These are phyloP conservation scores for Blastocystis sp. DNA, from an alignment of 352 stramenopile genomes.

Conservation along the genomic window DNA sequence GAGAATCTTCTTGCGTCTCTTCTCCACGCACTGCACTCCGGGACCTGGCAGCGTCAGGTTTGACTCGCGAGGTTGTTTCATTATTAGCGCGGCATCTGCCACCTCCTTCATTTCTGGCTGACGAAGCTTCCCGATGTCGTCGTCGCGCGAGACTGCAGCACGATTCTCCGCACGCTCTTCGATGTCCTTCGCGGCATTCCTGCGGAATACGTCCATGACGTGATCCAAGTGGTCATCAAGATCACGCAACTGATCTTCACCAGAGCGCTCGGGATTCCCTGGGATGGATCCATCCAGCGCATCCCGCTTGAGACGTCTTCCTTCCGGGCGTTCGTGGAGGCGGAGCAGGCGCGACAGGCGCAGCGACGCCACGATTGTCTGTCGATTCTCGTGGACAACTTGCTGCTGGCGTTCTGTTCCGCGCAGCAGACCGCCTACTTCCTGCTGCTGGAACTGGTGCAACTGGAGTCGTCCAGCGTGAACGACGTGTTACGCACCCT, in stretches of 20 bases:
- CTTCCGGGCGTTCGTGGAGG: neutral
- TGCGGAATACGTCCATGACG: neutral
- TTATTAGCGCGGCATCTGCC: neutral
- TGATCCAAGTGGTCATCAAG: neutral
- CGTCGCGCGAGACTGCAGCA: neutral
- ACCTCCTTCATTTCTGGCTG: neutral
- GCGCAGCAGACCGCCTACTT: neutral
- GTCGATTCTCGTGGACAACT: neutral
- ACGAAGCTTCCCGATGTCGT: neutral
- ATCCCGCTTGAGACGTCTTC: neutral
- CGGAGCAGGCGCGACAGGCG: neutral
- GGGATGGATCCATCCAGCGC: neutral
- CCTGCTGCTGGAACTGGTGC: neutral
- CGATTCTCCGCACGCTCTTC: neutral
- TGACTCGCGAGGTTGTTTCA: neutral
- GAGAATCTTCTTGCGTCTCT: neutral
- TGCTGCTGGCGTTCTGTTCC: neutral
- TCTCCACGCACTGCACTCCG: neutral
- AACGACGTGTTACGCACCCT: neutral
- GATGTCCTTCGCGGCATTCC: neutral
- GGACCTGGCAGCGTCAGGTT: neutral
- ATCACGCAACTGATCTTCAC: neutral
- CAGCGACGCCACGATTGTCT: neutral
- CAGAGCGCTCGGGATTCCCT: neutral
- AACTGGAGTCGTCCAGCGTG: neutral